Base-by-base conservation (phyloP, 306 rosid species). In the Lathyrus aphaca region DNA sequence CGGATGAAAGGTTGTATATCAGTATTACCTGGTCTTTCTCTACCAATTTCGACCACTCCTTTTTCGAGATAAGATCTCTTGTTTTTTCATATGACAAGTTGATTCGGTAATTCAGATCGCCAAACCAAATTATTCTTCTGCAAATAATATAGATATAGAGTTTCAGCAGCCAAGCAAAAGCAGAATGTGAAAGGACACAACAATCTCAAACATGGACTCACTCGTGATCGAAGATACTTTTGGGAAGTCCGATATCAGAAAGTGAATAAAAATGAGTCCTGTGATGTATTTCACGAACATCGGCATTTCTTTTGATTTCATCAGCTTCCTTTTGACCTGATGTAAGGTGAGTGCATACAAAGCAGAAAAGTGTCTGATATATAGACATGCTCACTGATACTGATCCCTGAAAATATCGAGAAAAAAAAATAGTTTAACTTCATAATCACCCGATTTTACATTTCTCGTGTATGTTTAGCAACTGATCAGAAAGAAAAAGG, bases 51-150 rank as follows among this genome's bases (percentile, higher is more conserved):
- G 84, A 76, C 98, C 97, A 93, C 27, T 84, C 76, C 80, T 79
- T 90, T 78, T 76, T 85, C 65, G 87, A 82, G 63, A 93, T 84
- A 46, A 85, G 87, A 57, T 83, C 93, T 82, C 77, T 83, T 42
- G 97, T 83, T 80, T 82, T 82, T 73, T 86, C 90, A 81, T 85
- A 85, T 9, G 97, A 56, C 82, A 90, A 68, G 79, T 83, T 88
- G 81, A 93, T 72, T 5, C 98, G 96, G 82, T 93, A 93, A 66
- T 93, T 93, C 79, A 90, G 85, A 77, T 93, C 98, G 18, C 98
- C 98, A 79, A 90, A 74, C 97, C 98, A 93, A 72, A 93, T 88
- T 75, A 88, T 88, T 81, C 77, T 79, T 80, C 98, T 93, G 94
- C 86, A 76, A 69, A 75, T 54, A 23, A 23, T 23, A 23, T 23